phyloP scores from a whole-genome alignment of 2,329 filamentous ascomycete species.

The Aspergillus carbonarius region DNA sequence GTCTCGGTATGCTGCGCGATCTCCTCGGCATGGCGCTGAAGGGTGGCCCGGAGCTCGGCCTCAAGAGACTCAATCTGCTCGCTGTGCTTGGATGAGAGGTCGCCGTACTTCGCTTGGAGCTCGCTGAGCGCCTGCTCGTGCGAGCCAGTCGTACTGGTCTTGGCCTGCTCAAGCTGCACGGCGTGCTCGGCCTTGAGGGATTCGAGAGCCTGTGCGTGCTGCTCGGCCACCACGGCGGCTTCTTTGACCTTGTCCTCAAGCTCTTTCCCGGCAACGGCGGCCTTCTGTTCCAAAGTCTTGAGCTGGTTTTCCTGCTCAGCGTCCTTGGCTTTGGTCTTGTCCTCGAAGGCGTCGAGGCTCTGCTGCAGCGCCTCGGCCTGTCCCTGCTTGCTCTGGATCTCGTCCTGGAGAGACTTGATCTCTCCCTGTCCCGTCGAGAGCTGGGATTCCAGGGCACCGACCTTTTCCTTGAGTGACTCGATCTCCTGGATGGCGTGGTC shows the following conservation, averaged over 20 bases:
- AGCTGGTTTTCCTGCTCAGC: conserved; percentile 34
- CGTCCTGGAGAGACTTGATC: conserved; percentile 35
- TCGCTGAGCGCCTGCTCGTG: conserved; percentile 31
- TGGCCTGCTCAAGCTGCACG: conserved; percentile 34
- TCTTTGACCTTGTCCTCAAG: conserved; percentile 37
- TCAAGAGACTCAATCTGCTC: conserved; percentile 31
- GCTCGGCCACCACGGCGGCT: conserved; percentile 29
- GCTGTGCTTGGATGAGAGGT: conserved; percentile 33
- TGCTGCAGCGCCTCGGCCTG: conserved; percentile 40
- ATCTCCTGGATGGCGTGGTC: conserved; percentile 37
- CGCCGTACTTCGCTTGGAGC: conserved; percentile 35
- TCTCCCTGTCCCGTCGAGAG: conserved; percentile 31
- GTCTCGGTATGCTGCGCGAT: conserved; percentile 30
- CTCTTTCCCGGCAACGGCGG: conserved; percentile 32
- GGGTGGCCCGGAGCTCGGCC: conserved; percentile 22
- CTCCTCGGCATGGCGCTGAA: conserved; percentile 27
- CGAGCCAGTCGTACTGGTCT: conserved; percentile 31
- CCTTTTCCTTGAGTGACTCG: conserved; percentile 36
- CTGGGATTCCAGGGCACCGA: conserved; percentile 33
- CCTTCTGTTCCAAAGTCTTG: conserved; percentile 36
- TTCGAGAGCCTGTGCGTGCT: conserved; percentile 35
- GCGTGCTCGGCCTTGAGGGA: conserved; percentile 36
- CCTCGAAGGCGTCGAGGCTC: conserved; percentile 37
- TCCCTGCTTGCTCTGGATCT: conserved; percentile 37
- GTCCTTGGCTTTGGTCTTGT: conserved; percentile 39